Percentiles rank a stretch among this genome's conserved stretches.
These are phyloP conservation scores for Vachellia pachyceras DNA, from an alignment of 306 rosid genomes.

Conservation along the genomic window DNA sequence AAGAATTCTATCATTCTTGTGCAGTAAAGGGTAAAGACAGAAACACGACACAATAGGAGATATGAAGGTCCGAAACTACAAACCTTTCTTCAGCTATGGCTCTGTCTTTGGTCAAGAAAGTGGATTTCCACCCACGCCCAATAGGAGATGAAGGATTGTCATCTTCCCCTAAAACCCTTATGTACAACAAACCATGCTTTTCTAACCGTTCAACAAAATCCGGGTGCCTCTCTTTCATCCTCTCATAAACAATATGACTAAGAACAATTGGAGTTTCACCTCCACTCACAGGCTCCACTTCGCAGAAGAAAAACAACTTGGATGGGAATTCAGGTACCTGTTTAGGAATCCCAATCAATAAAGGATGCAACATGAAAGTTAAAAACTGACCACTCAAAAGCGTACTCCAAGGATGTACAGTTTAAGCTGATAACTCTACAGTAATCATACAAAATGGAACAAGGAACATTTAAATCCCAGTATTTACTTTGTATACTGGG, in stretches of 20 bases:
- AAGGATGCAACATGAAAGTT: background rate
- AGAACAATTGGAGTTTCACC: constrained; percentile 95
- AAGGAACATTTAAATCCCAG: background rate
- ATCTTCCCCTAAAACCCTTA: constrained; percentile 71
- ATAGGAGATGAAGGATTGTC: constrained; percentile 86
- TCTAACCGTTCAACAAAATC: constrained; percentile 75
- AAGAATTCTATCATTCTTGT: background rate
- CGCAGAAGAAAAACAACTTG: constrained; percentile 83
- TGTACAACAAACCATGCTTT: constrained; percentile 72
- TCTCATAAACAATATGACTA: constrained; percentile 75
- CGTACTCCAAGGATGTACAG: constrained; percentile 1
- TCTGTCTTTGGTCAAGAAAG: constrained; percentile 81
- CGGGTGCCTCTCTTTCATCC: constrained; percentile 72
- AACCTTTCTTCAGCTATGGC: constrained; percentile 80
- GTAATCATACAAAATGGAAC: background rate
- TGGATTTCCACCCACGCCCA: constrained; percentile 97
- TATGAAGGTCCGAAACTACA: background rate
- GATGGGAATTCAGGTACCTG: constrained; percentile 86
- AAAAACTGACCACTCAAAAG: background rate
- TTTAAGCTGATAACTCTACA: background rate
- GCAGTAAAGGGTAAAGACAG: background rate
- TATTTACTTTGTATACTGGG: background rate
- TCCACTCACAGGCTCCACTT: constrained; percentile 74
- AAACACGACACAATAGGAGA: background rate
- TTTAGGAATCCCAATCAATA: constrained; percentile 12